Evolutionary conservation across 2,329 filamentous ascomycete species (phyloP).

Genomic region (Sporothrix sp.): DNA sequence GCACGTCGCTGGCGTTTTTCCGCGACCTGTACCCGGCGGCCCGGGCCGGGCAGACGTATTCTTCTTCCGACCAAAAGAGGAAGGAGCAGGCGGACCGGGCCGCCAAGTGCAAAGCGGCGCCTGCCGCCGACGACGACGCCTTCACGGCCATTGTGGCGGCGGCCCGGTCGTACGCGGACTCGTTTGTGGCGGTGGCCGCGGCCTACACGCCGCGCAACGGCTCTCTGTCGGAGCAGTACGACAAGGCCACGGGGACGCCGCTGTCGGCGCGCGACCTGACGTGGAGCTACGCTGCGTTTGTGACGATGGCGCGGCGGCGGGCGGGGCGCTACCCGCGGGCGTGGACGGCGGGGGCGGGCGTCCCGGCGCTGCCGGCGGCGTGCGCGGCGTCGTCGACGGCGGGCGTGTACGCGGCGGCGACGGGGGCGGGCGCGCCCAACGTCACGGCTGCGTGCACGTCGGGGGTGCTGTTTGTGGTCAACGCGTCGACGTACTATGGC

Average conservation of each 20-base stretch:
- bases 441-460: conserved; percentile 2
- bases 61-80: too few species aligned
- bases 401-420: background rate
- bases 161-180: background rate
- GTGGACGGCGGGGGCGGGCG: background rate
- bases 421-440: background rate
- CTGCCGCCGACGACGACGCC: background rate
- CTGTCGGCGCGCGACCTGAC: background rate
- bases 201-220: background rate
- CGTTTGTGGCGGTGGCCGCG: background rate
- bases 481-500: conserved; percentile 47
- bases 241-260: background rate
- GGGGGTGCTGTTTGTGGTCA: conserved; percentile 50
- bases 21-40: background rate
- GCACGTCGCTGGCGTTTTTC: background rate
- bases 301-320: background rate
- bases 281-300: background rate
- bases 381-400: background rate
- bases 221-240: conserved; percentile 1
- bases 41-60: background rate
- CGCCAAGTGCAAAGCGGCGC: background rate
- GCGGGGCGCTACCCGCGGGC: background rate
- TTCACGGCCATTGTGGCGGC: background rate
- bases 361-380: background rate
- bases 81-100: background rate